phyloP scores from a whole-genome alignment of 202 grass and related monocot species.

The Saccharum hybrid region DNA sequence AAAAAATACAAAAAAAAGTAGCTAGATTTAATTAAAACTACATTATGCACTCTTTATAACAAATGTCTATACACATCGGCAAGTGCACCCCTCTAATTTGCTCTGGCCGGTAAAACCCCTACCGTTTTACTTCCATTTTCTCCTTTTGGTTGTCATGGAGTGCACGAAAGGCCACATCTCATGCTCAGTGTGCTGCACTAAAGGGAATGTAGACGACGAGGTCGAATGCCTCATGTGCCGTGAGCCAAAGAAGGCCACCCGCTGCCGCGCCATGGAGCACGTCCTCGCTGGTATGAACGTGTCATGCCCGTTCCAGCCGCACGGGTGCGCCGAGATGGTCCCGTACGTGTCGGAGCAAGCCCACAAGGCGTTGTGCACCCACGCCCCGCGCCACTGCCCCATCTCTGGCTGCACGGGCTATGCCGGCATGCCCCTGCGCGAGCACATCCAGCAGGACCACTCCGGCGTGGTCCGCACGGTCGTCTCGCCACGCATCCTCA shows the following conservation, averaged over 20 bases:
- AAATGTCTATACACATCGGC: no score
- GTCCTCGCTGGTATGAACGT: neutral
- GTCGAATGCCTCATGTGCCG: constrained; percentile 40
- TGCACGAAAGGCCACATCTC: constrained; percentile 28
- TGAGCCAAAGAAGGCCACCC: constrained; percentile 7
- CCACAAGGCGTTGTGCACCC: constrained; percentile 20
- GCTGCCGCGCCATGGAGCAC: constrained; percentile 13
- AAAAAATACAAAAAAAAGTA: no score
- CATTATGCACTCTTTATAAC: no score
- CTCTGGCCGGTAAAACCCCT: no score
- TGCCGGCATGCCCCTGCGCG: neutral
- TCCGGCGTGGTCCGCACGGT: neutral
- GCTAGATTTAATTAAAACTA: no score
- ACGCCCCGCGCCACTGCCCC: constrained; percentile 36
- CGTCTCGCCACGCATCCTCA: neutral
- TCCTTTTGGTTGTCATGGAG: constrained; percentile 1
- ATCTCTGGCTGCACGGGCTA: constrained; percentile 20
- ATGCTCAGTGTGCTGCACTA: constrained; percentile 14
- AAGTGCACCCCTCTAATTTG: no score
- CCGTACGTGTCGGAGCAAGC: neutral
- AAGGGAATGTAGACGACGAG: neutral
- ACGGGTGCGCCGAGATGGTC: constrained; percentile 30
- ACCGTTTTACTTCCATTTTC: neutral
- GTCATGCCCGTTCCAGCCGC: constrained; percentile 25
- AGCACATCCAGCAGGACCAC: constrained; percentile 3